Evolutionary conservation across 2,329 filamentous ascomycete species (phyloP).

Genomic region (Aspergillus vadensis): DNA sequence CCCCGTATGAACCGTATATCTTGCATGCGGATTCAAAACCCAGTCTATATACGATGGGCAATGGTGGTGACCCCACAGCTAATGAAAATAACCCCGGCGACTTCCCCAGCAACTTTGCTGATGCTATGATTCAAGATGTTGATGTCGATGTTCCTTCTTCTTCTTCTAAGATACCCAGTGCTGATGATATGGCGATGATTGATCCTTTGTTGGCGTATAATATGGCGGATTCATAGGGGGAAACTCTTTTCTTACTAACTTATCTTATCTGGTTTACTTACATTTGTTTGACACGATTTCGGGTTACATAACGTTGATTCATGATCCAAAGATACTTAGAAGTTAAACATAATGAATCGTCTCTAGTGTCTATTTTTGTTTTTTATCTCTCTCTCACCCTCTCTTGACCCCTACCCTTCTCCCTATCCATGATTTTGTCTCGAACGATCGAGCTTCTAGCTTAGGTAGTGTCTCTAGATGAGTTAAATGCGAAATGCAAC

Average conservation of each 20-base stretch:
- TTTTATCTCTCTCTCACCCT: not conserved
- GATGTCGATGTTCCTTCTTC: conserved; percentile 1
- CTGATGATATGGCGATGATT: conserved; percentile 36
- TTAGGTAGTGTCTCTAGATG: not conserved
- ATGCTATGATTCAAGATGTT: conserved; percentile 32
- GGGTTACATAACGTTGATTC: not conserved
- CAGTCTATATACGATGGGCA: not conserved
- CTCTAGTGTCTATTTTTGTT: conserved; percentile 1
- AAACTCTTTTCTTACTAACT: not conserved
- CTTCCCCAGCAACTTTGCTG: conserved; percentile 15
- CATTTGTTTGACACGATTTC: not conserved
- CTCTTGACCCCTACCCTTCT: not conserved
- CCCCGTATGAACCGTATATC: conserved; percentile 20
- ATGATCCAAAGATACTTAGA: not conserved
- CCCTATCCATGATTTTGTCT: not conserved
- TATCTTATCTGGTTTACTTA: not conserved
- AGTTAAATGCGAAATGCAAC: not conserved
- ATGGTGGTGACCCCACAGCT: not conserved
- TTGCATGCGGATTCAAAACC: not conserved
- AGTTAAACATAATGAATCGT: not conserved
- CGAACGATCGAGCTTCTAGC: not conserved
- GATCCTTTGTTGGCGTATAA: conserved; percentile 39
- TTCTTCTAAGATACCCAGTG: conserved; percentile 31
- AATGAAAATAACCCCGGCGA: not conserved
- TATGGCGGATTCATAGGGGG: conserved; percentile 26